Conservation (phyloP, 768 basidiomycete species). For the Terana coerulea region DNA sequence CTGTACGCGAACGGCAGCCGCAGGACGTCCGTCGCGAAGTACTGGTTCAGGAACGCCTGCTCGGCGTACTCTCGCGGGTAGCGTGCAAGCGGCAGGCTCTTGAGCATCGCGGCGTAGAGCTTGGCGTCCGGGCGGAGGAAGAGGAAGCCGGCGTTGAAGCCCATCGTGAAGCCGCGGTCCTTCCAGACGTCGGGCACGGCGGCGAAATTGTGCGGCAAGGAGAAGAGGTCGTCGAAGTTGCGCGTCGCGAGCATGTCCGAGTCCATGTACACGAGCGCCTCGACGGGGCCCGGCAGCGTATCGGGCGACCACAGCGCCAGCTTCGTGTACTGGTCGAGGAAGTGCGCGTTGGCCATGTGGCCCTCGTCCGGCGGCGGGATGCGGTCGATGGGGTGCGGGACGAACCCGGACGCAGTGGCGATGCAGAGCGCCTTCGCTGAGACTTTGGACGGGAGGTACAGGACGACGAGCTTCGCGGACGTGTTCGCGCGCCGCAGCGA, state of each 20-base stretch:
- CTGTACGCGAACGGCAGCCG: conserved; percentile 40
- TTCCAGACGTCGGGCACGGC: conserved; percentile 38
- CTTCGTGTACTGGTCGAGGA: conserved; percentile 42
- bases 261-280: conserved; percentile 36
- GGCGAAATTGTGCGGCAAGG: conserved; percentile 36
- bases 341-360: conserved; percentile 31
- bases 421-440: conserved; percentile 38
- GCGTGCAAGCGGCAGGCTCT: conserved; percentile 24
- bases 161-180: conserved; percentile 31
- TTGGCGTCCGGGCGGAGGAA: conserved; percentile 29
- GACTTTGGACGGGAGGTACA: conserved; percentile 33
- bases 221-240: conserved; percentile 44
- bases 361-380: conserved; percentile 38
- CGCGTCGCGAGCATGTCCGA: conserved; percentile 40
- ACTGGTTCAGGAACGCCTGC: conserved; percentile 39
- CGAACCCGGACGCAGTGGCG: conserved; percentile 36
- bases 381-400: conserved; percentile 29
- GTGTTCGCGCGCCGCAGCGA: conserved; percentile 28
- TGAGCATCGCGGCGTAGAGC: conserved; percentile 29
- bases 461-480: conserved; percentile 29
- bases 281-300: conserved; percentile 22
- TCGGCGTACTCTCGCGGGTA: conserved; percentile 34
- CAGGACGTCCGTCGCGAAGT: conserved; percentile 32
- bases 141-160: conserved; percentile 40
- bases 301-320: conserved; percentile 39